Percentiles rank a stretch among this genome's conserved stretches.
Conservation (phyloP, 495 filamentous ascomycete genomes). For the Penicillium mononematosum region DNA sequence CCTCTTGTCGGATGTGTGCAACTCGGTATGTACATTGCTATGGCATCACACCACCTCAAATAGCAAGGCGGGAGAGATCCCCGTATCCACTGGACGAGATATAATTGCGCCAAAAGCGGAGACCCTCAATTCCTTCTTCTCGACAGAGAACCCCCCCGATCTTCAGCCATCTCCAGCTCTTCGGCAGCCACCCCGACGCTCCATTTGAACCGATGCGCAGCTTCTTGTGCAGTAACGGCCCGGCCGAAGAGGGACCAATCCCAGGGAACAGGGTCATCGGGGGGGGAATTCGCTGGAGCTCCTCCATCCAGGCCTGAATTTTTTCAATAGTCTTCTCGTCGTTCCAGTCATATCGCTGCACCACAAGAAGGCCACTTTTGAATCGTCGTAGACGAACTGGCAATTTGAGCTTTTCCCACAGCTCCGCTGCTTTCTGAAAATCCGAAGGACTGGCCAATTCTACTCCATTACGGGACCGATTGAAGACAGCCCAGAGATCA, state of each 20-base stretch:
- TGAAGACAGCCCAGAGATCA: constrained; percentile 96
- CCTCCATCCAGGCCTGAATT: constrained; percentile 72
- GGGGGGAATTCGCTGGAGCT: constrained; percentile 65
- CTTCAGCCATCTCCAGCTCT: constrained; percentile 95
- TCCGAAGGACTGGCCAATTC: constrained; percentile 91
- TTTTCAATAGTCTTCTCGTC: constrained; percentile 85
- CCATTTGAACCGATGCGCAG: constrained; percentile 91
- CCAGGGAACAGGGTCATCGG: constrained; percentile 64
- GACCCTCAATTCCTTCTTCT: constrained; percentile 78
- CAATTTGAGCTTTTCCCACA: constrained; percentile 87
- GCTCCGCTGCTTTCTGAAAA: constrained; percentile 80
- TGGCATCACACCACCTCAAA: neutral
- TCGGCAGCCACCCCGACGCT: constrained; percentile 96
- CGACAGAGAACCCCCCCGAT: constrained; percentile 80
- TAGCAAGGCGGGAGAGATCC: constrained; percentile 8
- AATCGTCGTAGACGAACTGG: constrained; percentile 86
- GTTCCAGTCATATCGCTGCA: constrained; percentile 82
- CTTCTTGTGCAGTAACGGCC: constrained; percentile 86
- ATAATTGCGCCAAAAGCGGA: constrained; percentile 80
- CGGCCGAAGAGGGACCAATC: constrained; percentile 74
- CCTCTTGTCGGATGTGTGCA: neutral
- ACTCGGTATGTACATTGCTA: neutral
- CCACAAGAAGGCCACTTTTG: constrained; percentile 87
- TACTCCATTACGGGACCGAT: constrained; percentile 90
- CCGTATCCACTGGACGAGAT: constrained; percentile 20